phyloP scores from a whole-genome alignment of 1,139 yeast genomes.

The Groenewaldozyma auringiensis region DNA sequence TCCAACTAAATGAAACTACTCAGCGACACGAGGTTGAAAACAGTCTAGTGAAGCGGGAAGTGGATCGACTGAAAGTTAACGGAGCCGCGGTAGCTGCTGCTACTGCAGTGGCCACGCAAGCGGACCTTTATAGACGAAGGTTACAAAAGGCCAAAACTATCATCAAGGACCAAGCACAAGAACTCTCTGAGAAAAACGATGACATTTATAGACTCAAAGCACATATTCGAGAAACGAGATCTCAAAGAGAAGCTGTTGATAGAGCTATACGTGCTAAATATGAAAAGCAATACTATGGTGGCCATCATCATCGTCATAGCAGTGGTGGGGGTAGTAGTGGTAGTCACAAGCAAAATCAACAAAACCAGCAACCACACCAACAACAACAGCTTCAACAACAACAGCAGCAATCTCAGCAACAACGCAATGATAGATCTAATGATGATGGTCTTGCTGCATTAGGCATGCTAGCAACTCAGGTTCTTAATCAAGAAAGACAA shows the following conservation, averaged over 20 bases:
- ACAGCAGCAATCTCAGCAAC: background rate
- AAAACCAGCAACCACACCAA: slow-evolving; percentile 10
- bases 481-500: slow-evolving; percentile 8
- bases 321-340: slow-evolving; percentile 11
- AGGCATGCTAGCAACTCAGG: slow-evolving; percentile 16
- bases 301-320: too few species aligned
- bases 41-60: slow-evolving; percentile 40
- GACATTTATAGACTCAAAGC: slow-evolving; percentile 30
- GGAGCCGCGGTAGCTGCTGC: slow-evolving; percentile 6
- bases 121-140: slow-evolving; percentile 31
- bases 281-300: background rate
- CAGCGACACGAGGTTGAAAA: slow-evolving; percentile 43
- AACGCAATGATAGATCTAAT: background rate
- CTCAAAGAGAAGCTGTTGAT: slow-evolving; percentile 16
- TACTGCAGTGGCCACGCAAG: slow-evolving; percentile 5
- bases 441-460: slow-evolving; percentile 20
- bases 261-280: background rate
- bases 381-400: background rate
- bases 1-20: slow-evolving; percentile 34
- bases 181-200: slow-evolving; percentile 36
- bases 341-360: slow-evolving; percentile 16
- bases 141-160: slow-evolving; percentile 36
- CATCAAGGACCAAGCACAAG: slow-evolving; percentile 38
- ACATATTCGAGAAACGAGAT: slow-evolving; percentile 21
- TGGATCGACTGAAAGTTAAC: slow-evolving; percentile 37